Base-by-base conservation (phyloP, 176 grass and related monocot species). In the Oryza punctata region DNA sequence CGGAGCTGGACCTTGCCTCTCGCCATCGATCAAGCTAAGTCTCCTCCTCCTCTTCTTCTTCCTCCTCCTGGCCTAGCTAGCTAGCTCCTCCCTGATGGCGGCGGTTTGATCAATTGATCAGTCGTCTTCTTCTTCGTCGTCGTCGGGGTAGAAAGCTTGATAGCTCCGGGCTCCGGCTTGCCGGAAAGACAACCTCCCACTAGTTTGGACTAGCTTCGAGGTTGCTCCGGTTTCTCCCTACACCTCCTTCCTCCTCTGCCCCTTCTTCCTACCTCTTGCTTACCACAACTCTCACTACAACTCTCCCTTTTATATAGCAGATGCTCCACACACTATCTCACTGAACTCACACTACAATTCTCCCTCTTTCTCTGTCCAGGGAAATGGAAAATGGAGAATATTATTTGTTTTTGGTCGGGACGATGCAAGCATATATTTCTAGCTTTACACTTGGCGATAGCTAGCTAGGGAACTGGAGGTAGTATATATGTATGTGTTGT, bases 201-300 rank as follows among this genome's bases (percentile, higher is more conserved):
- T 99, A 99, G 93, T 96, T 99, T 99, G 88, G 71, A 99, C 96
- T 94, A 99, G 96, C 96, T 99, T 99, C 93, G 90, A 99, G 93
- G 91, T 86, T 92, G 96, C 78, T 84, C 89, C 76, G 65, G 45
- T 57, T 19, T 63, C 77, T 60, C 68, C 61, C 78, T 41, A 16
- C 81, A 35, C 44, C 65, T 82, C 41, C 63, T 87, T 30, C 41
- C 29, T 57, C 47, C 67, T 75, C 40, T 41, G 11, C 80, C 63
- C 13, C 11, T 27, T 19, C 6, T 57, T 6, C 63, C 67, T 78
- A 24, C 77, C 66, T 68, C 40, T 85, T 77, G 67, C 79, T 81
- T 75, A 88, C 72, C 77, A 84, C 74, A 78, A 47, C 46, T 35
- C 75, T 44, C 38, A 69, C 79, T 9, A 35, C 47, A 76, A 63